Conservation (phyloP, 768 basidiomycete species). For the Crucibulum laeve region DNA sequence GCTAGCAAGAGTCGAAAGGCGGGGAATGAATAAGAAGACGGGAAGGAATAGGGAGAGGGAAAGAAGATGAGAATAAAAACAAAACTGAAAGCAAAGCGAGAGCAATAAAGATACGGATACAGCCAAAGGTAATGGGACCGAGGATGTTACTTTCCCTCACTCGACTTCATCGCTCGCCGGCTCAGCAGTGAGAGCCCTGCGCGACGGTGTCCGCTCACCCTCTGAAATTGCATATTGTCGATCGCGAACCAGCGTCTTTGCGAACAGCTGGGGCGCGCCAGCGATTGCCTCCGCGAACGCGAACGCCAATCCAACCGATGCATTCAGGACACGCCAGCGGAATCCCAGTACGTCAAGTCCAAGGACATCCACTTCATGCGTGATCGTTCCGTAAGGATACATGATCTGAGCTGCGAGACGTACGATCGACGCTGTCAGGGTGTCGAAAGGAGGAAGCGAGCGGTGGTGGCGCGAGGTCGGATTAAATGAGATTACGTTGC, state of each 20-base stretch:
- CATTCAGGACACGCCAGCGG: constrained; percentile 51
- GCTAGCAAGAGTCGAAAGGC: too few species aligned
- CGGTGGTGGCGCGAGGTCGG: constrained; percentile 21
- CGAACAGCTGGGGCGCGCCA: constrained; percentile 34
- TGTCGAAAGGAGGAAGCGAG: constrained; percentile 41
- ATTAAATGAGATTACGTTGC: constrained; percentile 60
- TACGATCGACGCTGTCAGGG: constrained; percentile 60
- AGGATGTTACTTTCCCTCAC: too few species aligned
- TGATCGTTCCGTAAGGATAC: constrained; percentile 39
- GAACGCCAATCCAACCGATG: constrained; percentile 55
- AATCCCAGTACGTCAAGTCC: constrained; percentile 53
- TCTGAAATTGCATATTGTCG: constrained; percentile 11
- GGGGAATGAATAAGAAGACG: too few species aligned
- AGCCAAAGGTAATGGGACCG: too few species aligned
- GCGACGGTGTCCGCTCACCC: background rate
- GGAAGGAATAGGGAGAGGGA: too few species aligned
- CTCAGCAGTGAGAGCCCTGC: background rate
- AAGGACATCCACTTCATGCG: constrained; percentile 17
- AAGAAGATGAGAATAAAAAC: too few species aligned
- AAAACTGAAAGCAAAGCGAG: too few species aligned
- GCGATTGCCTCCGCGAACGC: constrained; percentile 66
- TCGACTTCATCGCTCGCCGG: too few species aligned
- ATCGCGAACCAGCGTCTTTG: constrained; percentile 22
- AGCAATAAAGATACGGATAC: too few species aligned
- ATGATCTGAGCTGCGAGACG: constrained; percentile 56